These are phyloP conservation scores for Platanthera zijinensis DNA, from an alignment of 106 monocot species.

Conservation along the genomic window DNA sequence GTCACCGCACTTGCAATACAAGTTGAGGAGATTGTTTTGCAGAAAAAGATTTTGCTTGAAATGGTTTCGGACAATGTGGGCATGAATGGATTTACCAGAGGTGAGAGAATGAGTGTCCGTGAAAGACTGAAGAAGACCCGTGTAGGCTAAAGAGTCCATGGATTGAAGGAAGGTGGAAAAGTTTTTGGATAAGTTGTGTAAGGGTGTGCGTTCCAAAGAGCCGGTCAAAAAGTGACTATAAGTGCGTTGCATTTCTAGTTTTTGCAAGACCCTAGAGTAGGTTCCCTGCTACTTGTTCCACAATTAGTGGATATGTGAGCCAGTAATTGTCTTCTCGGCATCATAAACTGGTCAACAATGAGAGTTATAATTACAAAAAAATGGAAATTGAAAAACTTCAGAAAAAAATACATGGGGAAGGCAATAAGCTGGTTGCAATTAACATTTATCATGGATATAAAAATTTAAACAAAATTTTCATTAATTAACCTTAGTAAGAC, in stretches of 20 bases:
- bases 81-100: conserved; percentile 37
- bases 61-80: conserved; percentile 33
- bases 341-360: too few relatives aligned
- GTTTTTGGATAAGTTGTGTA: not conserved
- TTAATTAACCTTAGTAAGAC: too few relatives aligned
- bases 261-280: not conserved
- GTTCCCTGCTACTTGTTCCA: not conserved
- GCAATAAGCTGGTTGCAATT: too few relatives aligned
- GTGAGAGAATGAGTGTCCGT: conserved; percentile 20
- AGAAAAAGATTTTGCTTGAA: conserved; percentile 39
- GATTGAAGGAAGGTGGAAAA: not conserved
- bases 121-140: conserved; percentile 32
- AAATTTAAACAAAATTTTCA: too few relatives aligned
- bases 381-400: too few relatives aligned
- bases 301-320: not conserved
- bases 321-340: not conserved
- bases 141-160: conserved; percentile 14
- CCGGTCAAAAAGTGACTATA: not conserved
- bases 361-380: too few relatives aligned
- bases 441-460: too few relatives aligned
- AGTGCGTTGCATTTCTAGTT: conserved; percentile 7
- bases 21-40: conserved; percentile 35
- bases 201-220: not conserved
- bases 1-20: conserved; percentile 37
- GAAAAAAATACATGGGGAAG: too few relatives aligned